Evolutionary conservation across 441 rosid species (phyloP).

Genomic region (Erodium texanum): DNA sequence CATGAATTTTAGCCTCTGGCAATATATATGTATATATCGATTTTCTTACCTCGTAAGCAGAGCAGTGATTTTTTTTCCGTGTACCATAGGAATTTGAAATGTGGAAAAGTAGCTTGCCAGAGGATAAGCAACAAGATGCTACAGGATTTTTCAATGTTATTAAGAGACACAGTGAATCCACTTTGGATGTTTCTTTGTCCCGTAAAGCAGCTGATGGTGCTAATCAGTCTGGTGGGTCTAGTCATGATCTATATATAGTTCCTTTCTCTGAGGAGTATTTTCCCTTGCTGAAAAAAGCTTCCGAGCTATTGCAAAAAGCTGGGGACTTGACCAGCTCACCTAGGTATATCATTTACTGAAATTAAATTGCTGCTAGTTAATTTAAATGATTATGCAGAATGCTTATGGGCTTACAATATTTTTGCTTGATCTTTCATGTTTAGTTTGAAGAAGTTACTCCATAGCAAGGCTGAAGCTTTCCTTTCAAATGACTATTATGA

Average conservation of each 20-base stretch:
- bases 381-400: conserved; percentile 7
- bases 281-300: conserved; percentile 49
- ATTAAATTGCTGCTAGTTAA: conserved; percentile 14
- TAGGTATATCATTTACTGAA: conserved; percentile 39
- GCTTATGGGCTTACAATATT: conserved; percentile 1
- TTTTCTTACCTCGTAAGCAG: conserved; percentile 2
- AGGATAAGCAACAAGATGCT: conserved; percentile 48
- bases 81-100: conserved; percentile 60
- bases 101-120: conserved; percentile 54
- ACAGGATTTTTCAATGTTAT: conserved; percentile 73
- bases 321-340: conserved; percentile 64
- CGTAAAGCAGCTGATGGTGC: conserved; percentile 23
- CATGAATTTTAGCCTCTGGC: conserved; percentile 1
- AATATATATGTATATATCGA: conserved; percentile 9
- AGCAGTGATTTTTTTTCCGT: conserved; percentile 14
- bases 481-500: conserved; percentile 83
- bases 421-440: conserved; percentile 21
- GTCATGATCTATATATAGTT: conserved; percentile 45
- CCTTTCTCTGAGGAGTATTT: conserved; percentile 69
- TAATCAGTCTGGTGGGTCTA: conserved; percentile 28
- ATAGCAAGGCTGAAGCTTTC: conserved; percentile 82
- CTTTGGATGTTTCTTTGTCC: conserved; percentile 33
- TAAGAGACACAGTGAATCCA: conserved; percentile 52
- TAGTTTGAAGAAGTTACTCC: conserved; percentile 84
- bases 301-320: conserved; percentile 76